Evolutionary conservation across 352 stramenopile genomes (phyloP).

Genomic region (Pythium myriotylum): DNA sequence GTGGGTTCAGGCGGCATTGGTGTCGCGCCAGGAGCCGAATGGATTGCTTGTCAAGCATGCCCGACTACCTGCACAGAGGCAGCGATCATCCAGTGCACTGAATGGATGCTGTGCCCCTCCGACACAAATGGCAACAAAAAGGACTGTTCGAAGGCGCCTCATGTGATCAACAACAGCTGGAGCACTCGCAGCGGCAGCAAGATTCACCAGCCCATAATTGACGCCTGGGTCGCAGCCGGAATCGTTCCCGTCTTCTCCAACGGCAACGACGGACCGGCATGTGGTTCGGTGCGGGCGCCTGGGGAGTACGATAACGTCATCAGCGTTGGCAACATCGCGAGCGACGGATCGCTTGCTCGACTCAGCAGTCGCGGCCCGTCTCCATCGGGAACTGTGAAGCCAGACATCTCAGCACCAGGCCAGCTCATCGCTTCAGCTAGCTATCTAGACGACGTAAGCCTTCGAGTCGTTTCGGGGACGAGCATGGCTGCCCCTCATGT

Average conservation of each 20-base stretch:
- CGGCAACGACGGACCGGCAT: constrained; percentile 27
- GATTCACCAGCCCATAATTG: constrained; percentile 14
- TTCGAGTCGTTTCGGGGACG: constrained; percentile 5
- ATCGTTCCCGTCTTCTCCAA: constrained; percentile 34
- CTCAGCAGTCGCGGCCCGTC: constrained; percentile 25
- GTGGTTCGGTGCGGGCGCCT: constrained; percentile 9
- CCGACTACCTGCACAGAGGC: constrained; percentile 21
- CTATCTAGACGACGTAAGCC: neutral
- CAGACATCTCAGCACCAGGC: constrained; percentile 23
- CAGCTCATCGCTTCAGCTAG: constrained; percentile 1
- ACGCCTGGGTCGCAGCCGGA: constrained; percentile 24
- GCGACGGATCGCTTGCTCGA: constrained; percentile 6
- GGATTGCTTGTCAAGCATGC: constrained; percentile 33
- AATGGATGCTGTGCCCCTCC: constrained; percentile 31
- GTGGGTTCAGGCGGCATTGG: constrained; percentile 30
- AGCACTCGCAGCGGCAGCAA: constrained; percentile 6
- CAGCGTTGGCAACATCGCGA: constrained; percentile 25
- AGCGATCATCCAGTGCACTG: constrained; percentile 23
- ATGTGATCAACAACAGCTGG: constrained; percentile 29
- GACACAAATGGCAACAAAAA: constrained; percentile 3
- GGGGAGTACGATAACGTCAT: constrained; percentile 29
- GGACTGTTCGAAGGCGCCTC: constrained; percentile 8
- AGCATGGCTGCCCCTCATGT: constrained; percentile 28
- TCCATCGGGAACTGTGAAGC: constrained; percentile 16
- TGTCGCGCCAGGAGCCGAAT: constrained; percentile 24